These are phyloP conservation scores for Marasmius oreades DNA, from an alignment of 1,284 basidiomycete species.

Conservation along the genomic window DNA sequence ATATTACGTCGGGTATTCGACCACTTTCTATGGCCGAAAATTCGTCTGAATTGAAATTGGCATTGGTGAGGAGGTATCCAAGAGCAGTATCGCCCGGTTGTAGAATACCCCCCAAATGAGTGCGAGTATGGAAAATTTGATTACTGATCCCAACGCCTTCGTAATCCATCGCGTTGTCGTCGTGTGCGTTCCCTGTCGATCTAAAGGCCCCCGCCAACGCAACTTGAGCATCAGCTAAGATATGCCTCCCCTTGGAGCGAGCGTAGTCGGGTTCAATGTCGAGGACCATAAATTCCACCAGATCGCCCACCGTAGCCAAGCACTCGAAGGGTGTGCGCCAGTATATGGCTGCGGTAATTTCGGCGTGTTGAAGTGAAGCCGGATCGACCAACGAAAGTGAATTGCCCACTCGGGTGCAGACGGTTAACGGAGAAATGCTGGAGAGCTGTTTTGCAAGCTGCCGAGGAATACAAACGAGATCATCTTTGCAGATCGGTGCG, in stretches of 20 bases:
- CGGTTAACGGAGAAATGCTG: constrained; percentile 85
- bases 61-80: constrained; percentile 85
- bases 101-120: constrained; percentile 92
- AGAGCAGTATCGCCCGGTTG: constrained; percentile 94
- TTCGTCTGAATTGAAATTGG: constrained; percentile 92
- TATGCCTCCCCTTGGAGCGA: constrained; percentile 66
- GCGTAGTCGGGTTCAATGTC: constrained; percentile 84
- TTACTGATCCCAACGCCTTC: constrained; percentile 53
- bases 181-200: constrained; percentile 39
- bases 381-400: constrained; percentile 91
- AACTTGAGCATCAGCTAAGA: constrained; percentile 93
- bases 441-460: constrained; percentile 80
- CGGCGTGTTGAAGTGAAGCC: constrained; percentile 79
- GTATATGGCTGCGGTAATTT: constrained; percentile 80
- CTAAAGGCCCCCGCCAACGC: constrained; percentile 80
- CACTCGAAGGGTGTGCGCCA: constrained; percentile 90
- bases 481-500: constrained; percentile 95
- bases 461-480: constrained; percentile 86
- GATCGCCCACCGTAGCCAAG: constrained; percentile 79
- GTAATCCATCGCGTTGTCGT: constrained; percentile 55
- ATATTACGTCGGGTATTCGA: constrained; percentile 87
- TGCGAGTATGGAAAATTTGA: constrained; percentile 94
- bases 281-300: constrained; percentile 93
- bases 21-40: constrained; percentile 76
- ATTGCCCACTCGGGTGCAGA: constrained; percentile 92